phyloP scores from a whole-genome alignment of 495 filamentous ascomycete genomes.

The Diplogelasinospora grovesii region DNA sequence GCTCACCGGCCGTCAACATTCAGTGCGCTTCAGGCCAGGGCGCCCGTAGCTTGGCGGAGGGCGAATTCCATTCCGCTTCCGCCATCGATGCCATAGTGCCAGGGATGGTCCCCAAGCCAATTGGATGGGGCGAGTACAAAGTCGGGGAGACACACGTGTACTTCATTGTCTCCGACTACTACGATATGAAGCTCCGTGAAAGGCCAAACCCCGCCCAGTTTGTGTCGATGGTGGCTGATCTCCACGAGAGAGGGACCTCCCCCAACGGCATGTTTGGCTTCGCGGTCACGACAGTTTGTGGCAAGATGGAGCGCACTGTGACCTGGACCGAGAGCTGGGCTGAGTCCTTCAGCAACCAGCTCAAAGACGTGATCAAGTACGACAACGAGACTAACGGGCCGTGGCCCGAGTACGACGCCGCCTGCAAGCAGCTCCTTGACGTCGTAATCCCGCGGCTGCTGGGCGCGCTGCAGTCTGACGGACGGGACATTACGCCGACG shows the following conservation, averaged over 20 bases:
- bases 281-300: constrained; percentile 42
- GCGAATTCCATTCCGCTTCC: constrained; percentile 23
- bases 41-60: no score
- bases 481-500: constrained; percentile 34
- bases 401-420: constrained; percentile 13
- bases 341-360: constrained; percentile 30
- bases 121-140: constrained; percentile 21
- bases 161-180: constrained; percentile 26
- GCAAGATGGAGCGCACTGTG: constrained; percentile 38
- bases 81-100: constrained; percentile 22
- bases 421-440: constrained; percentile 27
- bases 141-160: constrained; percentile 10
- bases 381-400: constrained; percentile 14
- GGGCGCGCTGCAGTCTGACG: constrained; percentile 34
- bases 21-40: no score
- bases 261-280: constrained; percentile 51
- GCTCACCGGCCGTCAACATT: no score
- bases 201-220: constrained; percentile 40
- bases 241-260: constrained; percentile 38
- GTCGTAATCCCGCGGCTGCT: constrained; percentile 34
- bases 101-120: constrained; percentile 22
- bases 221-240: constrained; percentile 29
- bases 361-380: constrained; percentile 15
- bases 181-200: constrained; percentile 15
- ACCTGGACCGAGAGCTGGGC: constrained; percentile 45